phyloP scores from a whole-genome alignment of 768 basidiomycete species.

The Melanogaster broomeanus region DNA sequence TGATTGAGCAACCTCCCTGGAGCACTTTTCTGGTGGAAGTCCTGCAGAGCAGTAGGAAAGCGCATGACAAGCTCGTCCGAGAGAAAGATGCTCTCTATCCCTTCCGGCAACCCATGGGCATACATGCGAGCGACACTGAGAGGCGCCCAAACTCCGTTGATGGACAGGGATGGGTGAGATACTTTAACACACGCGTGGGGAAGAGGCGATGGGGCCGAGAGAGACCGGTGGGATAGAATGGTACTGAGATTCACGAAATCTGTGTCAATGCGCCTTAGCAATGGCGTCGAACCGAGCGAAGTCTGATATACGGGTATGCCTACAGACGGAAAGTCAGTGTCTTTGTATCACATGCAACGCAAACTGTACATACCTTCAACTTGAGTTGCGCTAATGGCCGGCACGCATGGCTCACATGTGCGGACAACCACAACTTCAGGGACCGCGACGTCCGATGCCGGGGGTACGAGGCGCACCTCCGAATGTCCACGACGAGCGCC shows the following conservation, averaged over 20 bases:
- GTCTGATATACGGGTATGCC: conserved; percentile 79
- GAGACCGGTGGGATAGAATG: conserved; percentile 43
- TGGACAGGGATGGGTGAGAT: conserved; percentile 49
- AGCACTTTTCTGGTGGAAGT: conserved; percentile 52
- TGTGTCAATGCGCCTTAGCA: conserved; percentile 75
- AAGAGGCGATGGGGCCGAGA: conserved; percentile 30
- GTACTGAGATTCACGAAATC: conserved; percentile 73
- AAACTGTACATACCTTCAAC: conserved; percentile 58
- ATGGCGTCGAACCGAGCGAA: conserved; percentile 50
- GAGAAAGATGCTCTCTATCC: conserved; percentile 55
- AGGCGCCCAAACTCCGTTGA: conserved; percentile 74
- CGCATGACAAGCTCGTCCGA: conserved; percentile 60
- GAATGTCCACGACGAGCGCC: conserved; percentile 3
- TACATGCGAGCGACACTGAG: conserved; percentile 54
- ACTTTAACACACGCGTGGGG: conserved; percentile 52
- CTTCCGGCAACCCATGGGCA: conserved; percentile 23
- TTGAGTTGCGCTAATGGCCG: conserved; percentile 65
- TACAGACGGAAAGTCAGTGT: conserved; percentile 30
- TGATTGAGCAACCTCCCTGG: conserved; percentile 51
- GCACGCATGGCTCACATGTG: conserved; percentile 63
- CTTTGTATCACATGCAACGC: neutral
- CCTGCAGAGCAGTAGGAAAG: conserved; percentile 63
- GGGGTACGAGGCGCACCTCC: neutral
- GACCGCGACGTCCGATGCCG: conserved; percentile 2
- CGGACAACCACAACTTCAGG: conserved; percentile 52